These are phyloP conservation scores for Mycena filopes DNA, from an alignment of 768 basidiomycete species.

Conservation along the genomic window DNA sequence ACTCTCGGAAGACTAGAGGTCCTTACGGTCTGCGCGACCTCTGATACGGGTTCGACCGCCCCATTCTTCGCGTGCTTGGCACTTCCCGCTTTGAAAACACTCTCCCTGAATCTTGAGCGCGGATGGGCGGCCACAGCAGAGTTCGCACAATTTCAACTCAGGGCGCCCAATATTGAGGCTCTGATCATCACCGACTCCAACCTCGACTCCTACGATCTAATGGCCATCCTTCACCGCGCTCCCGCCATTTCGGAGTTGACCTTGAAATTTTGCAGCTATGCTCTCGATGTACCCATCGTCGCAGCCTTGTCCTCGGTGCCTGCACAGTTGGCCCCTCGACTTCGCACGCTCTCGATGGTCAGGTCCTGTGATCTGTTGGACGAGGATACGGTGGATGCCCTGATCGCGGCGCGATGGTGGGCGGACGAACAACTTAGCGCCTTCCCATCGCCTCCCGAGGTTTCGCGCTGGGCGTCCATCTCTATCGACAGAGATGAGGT, in stretches of 20 bases:
- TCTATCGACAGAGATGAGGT: not conserved
- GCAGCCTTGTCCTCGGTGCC: not conserved
- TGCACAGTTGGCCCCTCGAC: constrained; percentile 5
- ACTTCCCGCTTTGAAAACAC: constrained; percentile 17
- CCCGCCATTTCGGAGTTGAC: not conserved
- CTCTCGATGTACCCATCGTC: constrained; percentile 1
- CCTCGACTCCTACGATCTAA: not conserved
- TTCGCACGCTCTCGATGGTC: not conserved
- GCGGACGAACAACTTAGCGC: constrained; percentile 12
- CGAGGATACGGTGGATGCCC: constrained; percentile 3
- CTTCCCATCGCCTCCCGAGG: constrained; percentile 4
- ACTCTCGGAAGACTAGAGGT: not conserved
- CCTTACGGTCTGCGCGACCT: not conserved
- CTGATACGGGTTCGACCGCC: not conserved
- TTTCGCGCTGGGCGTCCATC: constrained; percentile 16
- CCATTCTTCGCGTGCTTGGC: constrained; percentile 15
- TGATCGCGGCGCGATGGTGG: constrained; percentile 28
- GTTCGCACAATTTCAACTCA: constrained; percentile 16
- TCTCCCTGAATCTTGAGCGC: not conserved
- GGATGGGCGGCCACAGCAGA: not conserved
- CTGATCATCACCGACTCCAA: not conserved
- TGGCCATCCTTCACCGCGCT: constrained; percentile 6
- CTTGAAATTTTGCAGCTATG: not conserved
- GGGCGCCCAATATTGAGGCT: constrained; percentile 9
- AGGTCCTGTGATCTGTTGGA: not conserved